A percentile compares a stretch with the other conserved stretches of the same genome.
Evolutionary conservation across 2,329 filamentous ascomycete genomes (phyloP).

Genomic region (Cladophialophora carrionii): DNA sequence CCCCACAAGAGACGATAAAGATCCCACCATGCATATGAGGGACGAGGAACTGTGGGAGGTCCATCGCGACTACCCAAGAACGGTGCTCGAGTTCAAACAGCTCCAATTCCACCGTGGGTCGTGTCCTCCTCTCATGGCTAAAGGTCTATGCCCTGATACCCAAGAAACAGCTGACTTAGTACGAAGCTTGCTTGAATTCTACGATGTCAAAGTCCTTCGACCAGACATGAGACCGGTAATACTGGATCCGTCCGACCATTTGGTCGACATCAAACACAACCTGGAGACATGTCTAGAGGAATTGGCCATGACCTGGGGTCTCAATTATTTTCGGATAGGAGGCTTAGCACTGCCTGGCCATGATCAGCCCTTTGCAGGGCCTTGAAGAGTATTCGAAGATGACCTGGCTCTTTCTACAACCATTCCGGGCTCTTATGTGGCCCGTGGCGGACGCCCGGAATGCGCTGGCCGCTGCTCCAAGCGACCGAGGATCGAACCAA

Average conservation of each 20-base stretch:
- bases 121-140: neutral
- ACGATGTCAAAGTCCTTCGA: conserved; percentile 29
- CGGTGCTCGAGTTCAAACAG: conserved; percentile 34
- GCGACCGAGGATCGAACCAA: too few relatives aligned
- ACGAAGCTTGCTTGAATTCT: conserved; percentile 32
- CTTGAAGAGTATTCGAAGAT: neutral
- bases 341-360: conserved; percentile 26
- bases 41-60: conserved; percentile 33
- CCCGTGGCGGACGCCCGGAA: too few relatives aligned
- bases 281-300: conserved; percentile 34
- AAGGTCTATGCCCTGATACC: conserved; percentile 5
- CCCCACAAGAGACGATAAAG: conserved; percentile 28
- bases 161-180: conserved; percentile 28
- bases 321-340: conserved; percentile 32
- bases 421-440: neutral
- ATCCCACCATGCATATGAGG: conserved; percentile 32
- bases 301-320: conserved; percentile 29
- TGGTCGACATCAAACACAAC: conserved; percentile 25
- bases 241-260: conserved; percentile 19
- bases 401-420: neutral
- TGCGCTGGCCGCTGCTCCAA: too few relatives aligned
- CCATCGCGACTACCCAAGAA: conserved; percentile 27
- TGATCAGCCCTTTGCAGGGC: neutral
- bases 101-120: conserved; percentile 32
- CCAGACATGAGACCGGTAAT: conserved; percentile 29